A percentile compares a stretch with the other conserved stretches of the same genome.
Evolutionary conservation across 805 yeast species (phyloP).

Genomic region (Yarrowia osloensis): DNA sequence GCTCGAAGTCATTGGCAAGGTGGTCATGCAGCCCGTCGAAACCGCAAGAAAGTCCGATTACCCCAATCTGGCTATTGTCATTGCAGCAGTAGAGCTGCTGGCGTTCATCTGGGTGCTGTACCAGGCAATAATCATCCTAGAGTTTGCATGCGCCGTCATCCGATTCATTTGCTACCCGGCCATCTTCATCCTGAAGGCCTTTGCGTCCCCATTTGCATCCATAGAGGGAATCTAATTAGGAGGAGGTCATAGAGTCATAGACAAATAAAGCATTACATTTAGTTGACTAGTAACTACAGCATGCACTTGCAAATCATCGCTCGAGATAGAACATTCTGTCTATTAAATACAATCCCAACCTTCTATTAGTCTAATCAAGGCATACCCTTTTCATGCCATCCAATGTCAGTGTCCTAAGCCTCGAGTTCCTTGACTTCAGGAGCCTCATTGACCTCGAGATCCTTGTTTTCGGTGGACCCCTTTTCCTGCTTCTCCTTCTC

Average conservation of each 20-base stretch:
- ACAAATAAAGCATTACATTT: neutral
- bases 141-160: constrained; percentile 33
- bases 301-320: too few species aligned
- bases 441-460: constrained; percentile 28
- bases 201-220: neutral
- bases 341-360: constrained; percentile 1
- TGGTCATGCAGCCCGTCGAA: constrained; percentile 13
- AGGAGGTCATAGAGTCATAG: neutral
- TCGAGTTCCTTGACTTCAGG: constrained; percentile 22
- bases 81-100: constrained; percentile 32
- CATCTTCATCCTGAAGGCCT: constrained; percentile 31
- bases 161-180: constrained; percentile 36
- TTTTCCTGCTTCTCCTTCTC: constrained; percentile 36
- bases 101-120: constrained; percentile 32
- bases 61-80: neutral
- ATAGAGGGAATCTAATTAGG: neutral
- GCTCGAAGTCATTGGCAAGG: neutral
- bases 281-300: too few species aligned
- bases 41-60: neutral
- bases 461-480: constrained; percentile 32
- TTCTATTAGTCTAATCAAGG: constrained; percentile 8
- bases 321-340: neutral
- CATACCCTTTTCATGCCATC: neutral
- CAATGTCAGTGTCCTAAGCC: constrained; percentile 1
- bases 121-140: constrained; percentile 32